A percentile compares a stretch with the other conserved stretches of the same genome.
Conservation (phyloP, 2,329 filamentous ascomycete genomes). For the Alternaria ethzedia region DNA sequence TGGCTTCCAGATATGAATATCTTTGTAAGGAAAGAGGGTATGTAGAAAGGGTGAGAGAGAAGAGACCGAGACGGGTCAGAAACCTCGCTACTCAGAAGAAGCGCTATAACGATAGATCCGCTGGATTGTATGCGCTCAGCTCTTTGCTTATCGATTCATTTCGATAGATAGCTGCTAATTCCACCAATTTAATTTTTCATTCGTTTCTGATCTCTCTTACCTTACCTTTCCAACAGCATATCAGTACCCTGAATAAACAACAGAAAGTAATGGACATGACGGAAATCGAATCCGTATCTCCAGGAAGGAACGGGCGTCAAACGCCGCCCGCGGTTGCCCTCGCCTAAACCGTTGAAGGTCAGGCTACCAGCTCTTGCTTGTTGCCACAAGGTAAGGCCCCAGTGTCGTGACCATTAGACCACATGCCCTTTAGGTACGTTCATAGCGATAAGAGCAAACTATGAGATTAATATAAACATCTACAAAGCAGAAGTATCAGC, state of each 20-base stretch:
- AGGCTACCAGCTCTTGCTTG: background rate
- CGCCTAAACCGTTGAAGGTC: background rate
- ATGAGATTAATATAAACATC: background rate
- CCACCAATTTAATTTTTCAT: no score
- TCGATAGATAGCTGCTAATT: no score
- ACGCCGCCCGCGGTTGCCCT: background rate
- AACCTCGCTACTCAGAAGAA: no score
- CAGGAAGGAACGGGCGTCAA: background rate
- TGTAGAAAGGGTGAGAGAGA: no score
- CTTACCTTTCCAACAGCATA: background rate
- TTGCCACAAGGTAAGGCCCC: background rate
- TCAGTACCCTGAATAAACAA: background rate
- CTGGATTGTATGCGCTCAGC: no score
- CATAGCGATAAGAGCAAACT: background rate
- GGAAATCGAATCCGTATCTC: background rate
- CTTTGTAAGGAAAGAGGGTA: background rate
- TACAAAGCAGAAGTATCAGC: background rate
- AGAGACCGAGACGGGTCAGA: no score
- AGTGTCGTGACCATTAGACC: background rate
- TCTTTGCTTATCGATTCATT: no score
- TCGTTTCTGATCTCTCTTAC: no score
- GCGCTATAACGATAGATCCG: no score
- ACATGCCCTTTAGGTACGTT: background rate
- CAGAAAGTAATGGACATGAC: background rate
- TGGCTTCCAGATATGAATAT: background rate